A percentile compares a stretch with the other conserved stretches of the same genome.
These are phyloP conservation scores for Dothistroma septosporum DNA, from an alignment of 2,329 filamentous ascomycete genomes.

Conservation along the genomic window DNA sequence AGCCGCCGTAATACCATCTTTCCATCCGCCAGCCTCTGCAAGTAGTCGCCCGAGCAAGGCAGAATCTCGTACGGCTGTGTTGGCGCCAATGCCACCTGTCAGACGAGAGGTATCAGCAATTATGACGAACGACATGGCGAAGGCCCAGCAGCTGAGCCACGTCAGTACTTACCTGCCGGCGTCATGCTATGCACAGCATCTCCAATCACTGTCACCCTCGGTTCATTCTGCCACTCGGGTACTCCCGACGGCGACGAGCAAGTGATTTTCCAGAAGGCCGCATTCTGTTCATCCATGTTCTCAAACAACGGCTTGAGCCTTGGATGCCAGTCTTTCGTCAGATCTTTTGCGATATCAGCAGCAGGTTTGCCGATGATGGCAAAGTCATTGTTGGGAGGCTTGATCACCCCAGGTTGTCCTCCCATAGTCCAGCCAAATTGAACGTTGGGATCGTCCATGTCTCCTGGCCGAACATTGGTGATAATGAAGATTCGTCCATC, in stretches of 20 bases:
- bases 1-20: slow-evolving; percentile 35
- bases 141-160: not conserved
- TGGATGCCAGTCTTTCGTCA: slow-evolving; percentile 55
- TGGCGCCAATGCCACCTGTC: slow-evolving; percentile 54
- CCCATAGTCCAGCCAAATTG: slow-evolving; percentile 63
- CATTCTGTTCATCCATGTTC: slow-evolving; percentile 53
- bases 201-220: slow-evolving; percentile 56
- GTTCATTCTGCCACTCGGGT: slow-evolving; percentile 57
- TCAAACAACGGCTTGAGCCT: slow-evolving; percentile 56
- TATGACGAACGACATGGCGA: not conserved
- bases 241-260: slow-evolving; percentile 58
- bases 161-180: slow-evolving; percentile 34
- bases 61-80: slow-evolving; percentile 55
- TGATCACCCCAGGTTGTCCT: slow-evolving; percentile 55
- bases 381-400: slow-evolving; percentile 57
- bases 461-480: slow-evolving; percentile 59
- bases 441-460: slow-evolving; percentile 55
- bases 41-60: slow-evolving; percentile 53
- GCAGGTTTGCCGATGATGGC: slow-evolving; percentile 54
- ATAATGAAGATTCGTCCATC: slow-evolving; percentile 53
- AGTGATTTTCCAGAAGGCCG: slow-evolving; percentile 65
- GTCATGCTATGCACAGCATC: slow-evolving; percentile 59
- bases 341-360: slow-evolving; percentile 54
- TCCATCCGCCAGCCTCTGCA: slow-evolving; percentile 49
- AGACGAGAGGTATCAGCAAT: not conserved